Evolutionary conservation across 2,329 filamentous ascomycete genomes (phyloP).

Genomic region (Nemania sp.): DNA sequence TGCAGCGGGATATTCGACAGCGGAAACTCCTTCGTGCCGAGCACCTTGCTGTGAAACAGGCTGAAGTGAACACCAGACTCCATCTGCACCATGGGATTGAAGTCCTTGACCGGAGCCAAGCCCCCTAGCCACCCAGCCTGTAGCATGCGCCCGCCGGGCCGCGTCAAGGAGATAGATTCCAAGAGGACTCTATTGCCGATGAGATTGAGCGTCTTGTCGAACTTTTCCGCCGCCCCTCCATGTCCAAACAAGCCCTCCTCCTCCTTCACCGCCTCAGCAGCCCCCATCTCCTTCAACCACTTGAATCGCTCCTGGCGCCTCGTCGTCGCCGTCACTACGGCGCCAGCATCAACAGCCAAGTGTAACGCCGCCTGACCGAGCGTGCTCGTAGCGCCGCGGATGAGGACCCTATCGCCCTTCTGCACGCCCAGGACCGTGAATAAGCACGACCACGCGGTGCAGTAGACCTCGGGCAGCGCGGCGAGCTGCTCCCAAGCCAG

Average conservation of each 20-base stretch:
- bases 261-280: conserved; percentile 17
- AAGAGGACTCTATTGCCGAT: conserved; percentile 45
- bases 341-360: conserved; percentile 38
- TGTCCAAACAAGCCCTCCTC: conserved; percentile 2
- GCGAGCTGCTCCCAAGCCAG: conserved; percentile 46
- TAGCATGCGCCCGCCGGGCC: conserved; percentile 42
- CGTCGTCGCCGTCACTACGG: conserved; percentile 45
- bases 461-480: conserved; percentile 46
- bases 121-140: conserved; percentile 48
- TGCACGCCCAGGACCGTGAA: conserved; percentile 43
- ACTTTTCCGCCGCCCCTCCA: conserved; percentile 24
- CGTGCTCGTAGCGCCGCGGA: conserved; percentile 47
- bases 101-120: conserved; percentile 42
- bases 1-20: conserved; percentile 44
- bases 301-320: conserved; percentile 36
- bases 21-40: conserved; percentile 43
- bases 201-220: conserved; percentile 45
- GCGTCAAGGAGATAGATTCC: conserved; percentile 43
- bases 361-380: conserved; percentile 45
- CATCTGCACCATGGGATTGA: conserved; percentile 51
- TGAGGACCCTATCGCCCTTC: conserved; percentile 41
- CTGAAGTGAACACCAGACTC: conserved; percentile 49
- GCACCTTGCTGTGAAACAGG: conserved; percentile 46
- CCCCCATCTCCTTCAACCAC: conserved; percentile 15
- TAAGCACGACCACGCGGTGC: conserved; percentile 45